A percentile compares a stretch with the other conserved stretches of the same genome.
Evolutionary conservation across 2,329 filamentous ascomycete genomes (phyloP).

Genomic region (Aspergillus ruber): DNA sequence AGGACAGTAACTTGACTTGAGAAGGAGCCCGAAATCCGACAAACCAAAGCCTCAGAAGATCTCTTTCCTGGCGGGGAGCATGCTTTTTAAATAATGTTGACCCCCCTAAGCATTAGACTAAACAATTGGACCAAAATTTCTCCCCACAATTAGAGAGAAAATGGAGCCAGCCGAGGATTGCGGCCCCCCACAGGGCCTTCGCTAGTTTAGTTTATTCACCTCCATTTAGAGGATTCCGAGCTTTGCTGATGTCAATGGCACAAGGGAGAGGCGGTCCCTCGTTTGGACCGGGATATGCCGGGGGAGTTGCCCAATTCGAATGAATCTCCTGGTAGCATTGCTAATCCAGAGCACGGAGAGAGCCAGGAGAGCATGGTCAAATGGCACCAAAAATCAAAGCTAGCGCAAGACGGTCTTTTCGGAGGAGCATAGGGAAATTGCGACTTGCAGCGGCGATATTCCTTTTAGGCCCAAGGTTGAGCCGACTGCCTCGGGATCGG

Average conservation of each 20-base stretch:
- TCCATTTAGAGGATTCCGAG: not conserved
- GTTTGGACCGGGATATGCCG: not conserved
- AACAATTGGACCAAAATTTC: not conserved
- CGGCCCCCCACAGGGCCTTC: too few relatives aligned
- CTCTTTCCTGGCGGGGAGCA: not conserved
- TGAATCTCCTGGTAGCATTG: not conserved
- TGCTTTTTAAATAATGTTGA: not conserved
- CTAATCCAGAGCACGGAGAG: too few relatives aligned
- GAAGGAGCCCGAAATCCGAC: not conserved
- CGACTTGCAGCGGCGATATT: conserved; percentile 6
- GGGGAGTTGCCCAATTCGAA: conserved; percentile 3
- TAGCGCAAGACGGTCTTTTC: not conserved
- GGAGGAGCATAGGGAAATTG: conserved; percentile 9
- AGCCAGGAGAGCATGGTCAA: not conserved
- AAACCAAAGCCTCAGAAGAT: not conserved
- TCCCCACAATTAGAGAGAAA: not conserved
- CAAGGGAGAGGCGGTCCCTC: too few relatives aligned
- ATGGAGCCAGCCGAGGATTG: not conserved
- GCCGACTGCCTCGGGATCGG: not conserved
- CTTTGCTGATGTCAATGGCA: not conserved
- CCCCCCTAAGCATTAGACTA: not conserved
- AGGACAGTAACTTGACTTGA: conserved; percentile 12
- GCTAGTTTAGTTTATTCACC: not conserved
- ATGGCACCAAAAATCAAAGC: not conserved
- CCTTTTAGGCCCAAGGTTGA: conserved; percentile 4